Conservation (phyloP, 306 rosid species). For the Rosa persica region DNA sequence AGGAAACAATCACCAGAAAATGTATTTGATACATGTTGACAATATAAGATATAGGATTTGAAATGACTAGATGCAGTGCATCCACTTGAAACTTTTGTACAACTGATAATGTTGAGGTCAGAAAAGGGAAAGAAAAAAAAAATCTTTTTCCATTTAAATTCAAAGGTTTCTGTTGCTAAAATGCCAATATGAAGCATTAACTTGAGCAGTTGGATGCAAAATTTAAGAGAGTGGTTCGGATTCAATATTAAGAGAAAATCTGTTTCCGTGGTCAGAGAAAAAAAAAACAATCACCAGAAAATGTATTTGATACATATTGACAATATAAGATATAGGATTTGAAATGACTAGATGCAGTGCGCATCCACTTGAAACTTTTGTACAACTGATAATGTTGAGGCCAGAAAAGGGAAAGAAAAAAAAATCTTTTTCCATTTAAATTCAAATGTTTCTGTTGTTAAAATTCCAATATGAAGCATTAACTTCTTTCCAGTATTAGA, state of each 20-base stretch:
- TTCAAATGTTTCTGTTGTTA: neutral
- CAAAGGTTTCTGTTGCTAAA: neutral
- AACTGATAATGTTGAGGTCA: neutral
- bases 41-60: neutral
- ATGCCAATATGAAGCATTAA: neutral
- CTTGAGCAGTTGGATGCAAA: neutral
- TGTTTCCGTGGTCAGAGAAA: neutral
- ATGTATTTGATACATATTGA: neutral
- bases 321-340: neutral
- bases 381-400: neutral
- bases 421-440: neutral
- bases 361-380: neutral
- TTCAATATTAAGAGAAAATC: neutral
- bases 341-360: neutral
- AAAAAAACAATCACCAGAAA: neutral
- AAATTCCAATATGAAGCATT: neutral
- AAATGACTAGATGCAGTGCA: neutral
- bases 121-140: neutral
- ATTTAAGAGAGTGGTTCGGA: neutral
- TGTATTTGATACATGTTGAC: neutral
- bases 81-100: neutral
- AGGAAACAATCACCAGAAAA: neutral
- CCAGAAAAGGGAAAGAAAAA: neutral
- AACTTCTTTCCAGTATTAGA: slow-evolving; percentile 7
- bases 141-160: neutral